Conservation (phyloP, 305 asterid species). For the Fraxinus albicans region DNA sequence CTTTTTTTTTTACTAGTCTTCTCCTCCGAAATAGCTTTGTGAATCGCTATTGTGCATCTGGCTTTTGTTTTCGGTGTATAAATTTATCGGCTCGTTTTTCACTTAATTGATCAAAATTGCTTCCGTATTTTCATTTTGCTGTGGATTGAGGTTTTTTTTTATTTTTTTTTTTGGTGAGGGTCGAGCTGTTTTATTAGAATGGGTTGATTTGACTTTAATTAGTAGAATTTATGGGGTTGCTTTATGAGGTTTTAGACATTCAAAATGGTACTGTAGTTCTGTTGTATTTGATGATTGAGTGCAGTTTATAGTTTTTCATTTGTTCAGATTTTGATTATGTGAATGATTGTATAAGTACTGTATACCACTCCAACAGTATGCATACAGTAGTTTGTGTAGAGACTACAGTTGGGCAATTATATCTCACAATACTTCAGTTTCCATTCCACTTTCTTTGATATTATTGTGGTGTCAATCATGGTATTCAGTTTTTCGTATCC, state of each 20-base stretch:
- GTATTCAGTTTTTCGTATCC: background rate
- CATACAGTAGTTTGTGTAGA: constrained; percentile 2
- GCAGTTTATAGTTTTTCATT: constrained; percentile 11
- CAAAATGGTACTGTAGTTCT: constrained; percentile 4
- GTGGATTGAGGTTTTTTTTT: constrained; percentile 8
- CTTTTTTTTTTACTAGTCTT: constrained; percentile 32
- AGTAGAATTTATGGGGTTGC: background rate
- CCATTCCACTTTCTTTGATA: background rate
- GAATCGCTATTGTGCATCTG: constrained; percentile 27
- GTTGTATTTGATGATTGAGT: constrained; percentile 10
- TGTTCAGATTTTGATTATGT: background rate
- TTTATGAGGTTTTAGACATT: background rate
- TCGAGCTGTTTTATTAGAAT: constrained; percentile 16
- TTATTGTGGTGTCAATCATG: background rate
- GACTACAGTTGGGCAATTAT: constrained; percentile 7
- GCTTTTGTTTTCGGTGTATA: background rate
- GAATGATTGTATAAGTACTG: constrained; percentile 9
- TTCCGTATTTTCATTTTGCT: constrained; percentile 11
- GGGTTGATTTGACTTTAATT: constrained; percentile 2
- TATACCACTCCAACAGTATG: background rate
- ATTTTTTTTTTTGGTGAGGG: constrained; percentile 15
- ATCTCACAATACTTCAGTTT: constrained; percentile 8
- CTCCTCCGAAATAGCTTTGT: constrained; percentile 40
- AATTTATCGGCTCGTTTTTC: constrained; percentile 14
- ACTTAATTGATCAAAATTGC: background rate